These are phyloP conservation scores for Mixia osmundae DNA, from an alignment of 1,284 basidiomycete genomes.

Conservation along the genomic window DNA sequence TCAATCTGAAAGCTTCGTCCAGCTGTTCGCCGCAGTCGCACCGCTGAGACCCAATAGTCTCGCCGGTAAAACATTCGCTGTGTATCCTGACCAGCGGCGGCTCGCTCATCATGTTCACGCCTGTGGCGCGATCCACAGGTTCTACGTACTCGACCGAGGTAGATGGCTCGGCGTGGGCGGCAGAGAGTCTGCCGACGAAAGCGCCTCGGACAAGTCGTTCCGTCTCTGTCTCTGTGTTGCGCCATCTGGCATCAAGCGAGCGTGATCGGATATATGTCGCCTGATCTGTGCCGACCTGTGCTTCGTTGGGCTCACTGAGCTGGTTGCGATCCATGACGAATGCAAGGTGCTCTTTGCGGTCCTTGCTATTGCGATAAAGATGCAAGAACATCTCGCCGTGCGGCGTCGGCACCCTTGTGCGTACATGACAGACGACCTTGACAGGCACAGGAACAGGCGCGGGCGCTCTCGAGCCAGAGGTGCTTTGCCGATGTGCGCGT, in stretches of 20 bases:
- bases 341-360: conserved; percentile 93
- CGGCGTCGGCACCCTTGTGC: conserved; percentile 87
- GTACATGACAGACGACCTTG: conserved; percentile 70
- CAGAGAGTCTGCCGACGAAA: conserved; percentile 60
- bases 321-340: conserved; percentile 83
- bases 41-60: conserved; percentile 92
- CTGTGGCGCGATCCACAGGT: background rate
- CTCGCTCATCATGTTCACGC: conserved; percentile 1
- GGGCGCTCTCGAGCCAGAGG: conserved; percentile 1
- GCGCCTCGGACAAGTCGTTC: conserved; percentile 85
- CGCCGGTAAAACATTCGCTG: conserved; percentile 95
- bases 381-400: conserved; percentile 86
- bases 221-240: conserved; percentile 64
- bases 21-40: conserved; percentile 98
- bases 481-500: background rate
- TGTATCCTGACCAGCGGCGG: conserved; percentile 82
- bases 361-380: conserved; percentile 69
- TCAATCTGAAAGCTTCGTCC: conserved; percentile 81
- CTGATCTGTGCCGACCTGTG: conserved; percentile 11
- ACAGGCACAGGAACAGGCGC: conserved; percentile 4
- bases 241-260: conserved; percentile 68
- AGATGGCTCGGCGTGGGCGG: conserved; percentile 26
- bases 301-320: conserved; percentile 25
- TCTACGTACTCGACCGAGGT: background rate
- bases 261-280: conserved; percentile 41